Percentiles rank a stretch among this genome's conserved stretches.
phyloP scores from a whole-genome alignment of 176 grass and related monocot species.

The Thalia dealbata region DNA sequence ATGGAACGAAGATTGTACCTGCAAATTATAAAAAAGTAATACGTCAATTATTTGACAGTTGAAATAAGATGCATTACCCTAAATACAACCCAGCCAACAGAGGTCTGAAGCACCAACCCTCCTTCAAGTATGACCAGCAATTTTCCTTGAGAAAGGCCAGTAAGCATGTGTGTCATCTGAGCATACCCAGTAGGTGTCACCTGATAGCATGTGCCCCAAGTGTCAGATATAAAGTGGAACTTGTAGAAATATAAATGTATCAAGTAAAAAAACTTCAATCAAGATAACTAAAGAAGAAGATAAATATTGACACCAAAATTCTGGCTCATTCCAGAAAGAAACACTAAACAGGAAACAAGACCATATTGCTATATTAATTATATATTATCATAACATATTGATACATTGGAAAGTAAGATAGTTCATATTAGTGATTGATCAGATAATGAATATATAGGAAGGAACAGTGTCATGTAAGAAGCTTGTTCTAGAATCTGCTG shows the following conservation, averaged over 20 bases:
- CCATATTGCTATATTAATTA: too few relatives aligned
- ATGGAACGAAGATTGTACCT: conserved; percentile 95
- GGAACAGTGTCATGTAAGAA: too few relatives aligned
- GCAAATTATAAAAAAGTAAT: conserved; percentile 15
- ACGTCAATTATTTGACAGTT: conserved; percentile 6
- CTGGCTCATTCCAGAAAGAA: too few relatives aligned
- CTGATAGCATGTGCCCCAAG: conserved; percentile 26
- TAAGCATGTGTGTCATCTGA: conserved; percentile 72
- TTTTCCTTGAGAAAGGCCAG: conserved; percentile 50
- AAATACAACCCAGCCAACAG: conserved; percentile 19
- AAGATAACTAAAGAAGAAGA: neutral
- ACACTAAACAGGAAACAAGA: too few relatives aligned
- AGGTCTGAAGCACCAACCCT: conserved; percentile 44
- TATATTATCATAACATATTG: too few relatives aligned
- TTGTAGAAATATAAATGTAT: neutral
- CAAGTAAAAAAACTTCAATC: conserved; percentile 2
- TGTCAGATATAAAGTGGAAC: neutral
- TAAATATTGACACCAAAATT: too few relatives aligned
- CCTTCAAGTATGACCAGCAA: conserved; percentile 95
- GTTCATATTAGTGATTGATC: too few relatives aligned
- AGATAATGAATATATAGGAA: too few relatives aligned
- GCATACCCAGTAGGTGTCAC: conserved; percentile 82
- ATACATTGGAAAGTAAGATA: too few relatives aligned
- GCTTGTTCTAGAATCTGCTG: too few relatives aligned
- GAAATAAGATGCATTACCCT: conserved; percentile 6